Base-by-base conservation (phyloP, 208 protist genomes). In the Trypanosoma scelopori region DNA sequence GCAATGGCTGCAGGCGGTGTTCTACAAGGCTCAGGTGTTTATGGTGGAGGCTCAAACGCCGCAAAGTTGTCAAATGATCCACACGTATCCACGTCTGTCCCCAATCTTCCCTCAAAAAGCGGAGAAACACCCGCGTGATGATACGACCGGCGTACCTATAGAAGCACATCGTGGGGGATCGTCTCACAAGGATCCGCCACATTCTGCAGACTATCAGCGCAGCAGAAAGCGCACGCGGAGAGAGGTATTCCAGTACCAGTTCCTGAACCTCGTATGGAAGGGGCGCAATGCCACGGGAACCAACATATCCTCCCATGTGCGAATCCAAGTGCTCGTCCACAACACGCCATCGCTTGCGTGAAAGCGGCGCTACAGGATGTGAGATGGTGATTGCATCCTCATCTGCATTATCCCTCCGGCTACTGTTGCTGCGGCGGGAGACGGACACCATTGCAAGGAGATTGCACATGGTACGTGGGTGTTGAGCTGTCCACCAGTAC, bases 21-120 rank as follows among this genome's bases (percentile, higher is more conserved):
- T 56, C 53, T 9, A 32, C 52, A 5, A 42, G 22, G 7, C n/a
- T 42, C 16, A 71, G 15, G 3, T 39, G 39, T 48, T 35, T 27
- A 12, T 49, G 12, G 28, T 75, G 47, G 1, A 82, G 55, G n/a
- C 15, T n/a, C 23, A 71, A 16, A 6, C 78, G 69, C 5, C 79
- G 78, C 3, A 74, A 9, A 5, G 72, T 73, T 22, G 70, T 83
- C 4, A 85, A 60, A 18, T 65, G 57, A 27, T 74, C 42, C 42
- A 85, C 43, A 9, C 49, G 65, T 53, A 88, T 30, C 42, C 45
- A 65, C 57, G 46, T 49, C 65, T 72, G 63, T 18, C 79, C 79
- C 79, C 83, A 84, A 46, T 74, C 56, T 13, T 74, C 58, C n/a
- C 51, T 55, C 59, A 85, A 74, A 48, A 82, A 83, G 23, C 16